A percentile compares a stretch with the other conserved stretches of the same genome.
Evolutionary conservation across 345 rosid species (phyloP).

Genomic region (Ceriops decandra): DNA sequence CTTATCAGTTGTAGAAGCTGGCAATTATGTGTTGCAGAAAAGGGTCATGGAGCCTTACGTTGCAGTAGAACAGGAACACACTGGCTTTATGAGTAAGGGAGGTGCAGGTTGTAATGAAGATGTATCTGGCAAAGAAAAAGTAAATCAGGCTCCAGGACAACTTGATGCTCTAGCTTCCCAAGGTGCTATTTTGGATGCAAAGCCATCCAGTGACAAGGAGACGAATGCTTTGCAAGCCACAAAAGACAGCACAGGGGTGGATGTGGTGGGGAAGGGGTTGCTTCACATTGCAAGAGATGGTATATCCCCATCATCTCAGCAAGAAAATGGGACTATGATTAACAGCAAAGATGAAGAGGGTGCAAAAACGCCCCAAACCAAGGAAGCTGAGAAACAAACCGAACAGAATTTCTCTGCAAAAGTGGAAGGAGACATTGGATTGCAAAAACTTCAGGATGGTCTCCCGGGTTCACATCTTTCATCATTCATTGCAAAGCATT

Average conservation of each 20-base stretch:
- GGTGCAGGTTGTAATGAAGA: slow-evolving; percentile 33
- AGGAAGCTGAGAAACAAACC: slow-evolving; percentile 41
- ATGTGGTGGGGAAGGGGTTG: slow-evolving; percentile 24
- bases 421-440: slow-evolving; percentile 32
- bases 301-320: slow-evolving; percentile 19
- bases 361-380: slow-evolving; percentile 23
- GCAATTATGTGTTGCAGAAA: slow-evolving; percentile 73
- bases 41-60: slow-evolving; percentile 40
- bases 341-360: slow-evolving; percentile 36
- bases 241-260: slow-evolving; percentile 23
- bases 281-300: slow-evolving; percentile 17
- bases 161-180: slow-evolving; percentile 2
- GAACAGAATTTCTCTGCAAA: slow-evolving; percentile 24
- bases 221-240: slow-evolving; percentile 20
- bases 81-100: slow-evolving; percentile 33
- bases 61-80: slow-evolving; percentile 35
- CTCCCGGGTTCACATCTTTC: slow-evolving; percentile 24
- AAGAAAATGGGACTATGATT: slow-evolving; percentile 28
- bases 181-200: slow-evolving; percentile 20
- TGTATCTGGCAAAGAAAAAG: slow-evolving; percentile 28
- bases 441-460: slow-evolving; percentile 33
- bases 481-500: slow-evolving; percentile 35
- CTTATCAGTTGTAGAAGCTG: slow-evolving; percentile 36
- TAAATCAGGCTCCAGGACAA: slow-evolving; percentile 24
- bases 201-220: slow-evolving; percentile 30